Evolutionary conservation across 1,139 yeast genomes (phyloP), one percentile per base, ranked within the genome.

Genomic region (Komagataea norvegica): DNA sequence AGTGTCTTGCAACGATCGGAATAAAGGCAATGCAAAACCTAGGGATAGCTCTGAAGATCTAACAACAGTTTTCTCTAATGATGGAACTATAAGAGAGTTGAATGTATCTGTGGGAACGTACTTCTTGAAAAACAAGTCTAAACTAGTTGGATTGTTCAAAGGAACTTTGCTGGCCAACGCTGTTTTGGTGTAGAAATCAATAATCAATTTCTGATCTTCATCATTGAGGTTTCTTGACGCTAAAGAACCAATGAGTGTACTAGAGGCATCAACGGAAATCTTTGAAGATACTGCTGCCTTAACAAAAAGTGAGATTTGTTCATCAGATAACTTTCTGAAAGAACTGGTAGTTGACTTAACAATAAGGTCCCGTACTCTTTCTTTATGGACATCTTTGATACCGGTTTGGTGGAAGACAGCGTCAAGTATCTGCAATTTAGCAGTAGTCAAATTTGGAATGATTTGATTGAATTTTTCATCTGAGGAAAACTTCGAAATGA

Each of bases 11-110:
- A 78, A 44, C 24, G 65, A 56, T 3, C 49, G 40, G 36, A 78
- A 64, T 18, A 85, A 55, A 3, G 67, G 61, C 16, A 77, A 54
- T 13, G 80, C 61, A 24, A 65, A 52, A 7, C 71, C 70, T 46
- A 85, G 72, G 0, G 87, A 74, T 25, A 68, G 62, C 55, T 88
- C 97, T 0, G 96, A 84, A 3, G 95, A 78, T 57, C 96, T 74
- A 52, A 91, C 67, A 35, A 83, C 70, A 1, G 93, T 74, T 55
- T 85, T 88, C 48, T 86, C 91, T 36, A 89, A 55, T 14, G 72
- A 67, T 3, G 94, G 87, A 8, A 80, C 55, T 14, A 87, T 47
- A 4, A 51, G 39, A 0, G 56, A 49, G 13, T 56, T 59, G 40
- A 83, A 67, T 11, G 68, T 67, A 2, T 65, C 68, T n/a, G 59